Conservation (phyloP, 2,329 filamentous ascomycete genomes). For the Septoria petroselini region DNA sequence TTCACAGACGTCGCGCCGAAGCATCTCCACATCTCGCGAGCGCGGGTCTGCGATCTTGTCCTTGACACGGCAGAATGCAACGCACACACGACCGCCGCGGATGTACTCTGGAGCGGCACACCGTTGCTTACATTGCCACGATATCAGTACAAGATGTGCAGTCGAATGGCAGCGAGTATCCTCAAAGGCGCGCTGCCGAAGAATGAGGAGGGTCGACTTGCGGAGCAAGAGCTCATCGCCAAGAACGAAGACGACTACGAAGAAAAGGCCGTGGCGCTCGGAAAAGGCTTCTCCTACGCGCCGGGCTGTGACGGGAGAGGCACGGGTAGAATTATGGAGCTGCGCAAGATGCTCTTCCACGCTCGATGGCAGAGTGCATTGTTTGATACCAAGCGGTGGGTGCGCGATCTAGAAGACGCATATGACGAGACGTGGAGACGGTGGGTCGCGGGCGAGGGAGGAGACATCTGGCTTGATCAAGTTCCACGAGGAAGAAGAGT, state of each 20-base stretch:
- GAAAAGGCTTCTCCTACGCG: conserved; percentile 60
- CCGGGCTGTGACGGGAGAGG: conserved; percentile 33
- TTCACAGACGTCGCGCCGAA: conserved; percentile 98
- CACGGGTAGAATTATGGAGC: conserved; percentile 68
- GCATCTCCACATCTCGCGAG: conserved; percentile 86
- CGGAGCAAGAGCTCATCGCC: conserved; percentile 73
- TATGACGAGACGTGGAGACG: conserved; percentile 84
- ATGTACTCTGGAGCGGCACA: conserved; percentile 94
- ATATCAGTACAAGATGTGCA: conserved; percentile 98
- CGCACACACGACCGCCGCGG: conserved; percentile 93
- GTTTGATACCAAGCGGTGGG: conserved; percentile 91
- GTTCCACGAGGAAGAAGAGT: conserved; percentile 19
- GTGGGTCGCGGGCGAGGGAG: conserved; percentile 83
- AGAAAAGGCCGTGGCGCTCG: conserved; percentile 67
- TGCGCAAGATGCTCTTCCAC: conserved; percentile 78
- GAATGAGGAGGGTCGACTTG: conserved; percentile 60
- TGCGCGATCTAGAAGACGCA: conserved; percentile 79
- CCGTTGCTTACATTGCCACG: conserved; percentile 85
- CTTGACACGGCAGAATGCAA: conserved; percentile 98
- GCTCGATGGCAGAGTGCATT: conserved; percentile 81
- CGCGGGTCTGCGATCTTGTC: conserved; percentile 88
- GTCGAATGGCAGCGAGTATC: conserved; percentile 94
- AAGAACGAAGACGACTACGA: conserved; percentile 80
- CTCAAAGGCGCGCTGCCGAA: conserved; percentile 83
- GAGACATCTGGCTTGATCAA: conserved; percentile 76